Percentiles rank a stretch among this genome's conserved stretches.
Evolutionary conservation across 805 yeast species (phyloP).

Genomic region (Huiozyma sinensis): DNA sequence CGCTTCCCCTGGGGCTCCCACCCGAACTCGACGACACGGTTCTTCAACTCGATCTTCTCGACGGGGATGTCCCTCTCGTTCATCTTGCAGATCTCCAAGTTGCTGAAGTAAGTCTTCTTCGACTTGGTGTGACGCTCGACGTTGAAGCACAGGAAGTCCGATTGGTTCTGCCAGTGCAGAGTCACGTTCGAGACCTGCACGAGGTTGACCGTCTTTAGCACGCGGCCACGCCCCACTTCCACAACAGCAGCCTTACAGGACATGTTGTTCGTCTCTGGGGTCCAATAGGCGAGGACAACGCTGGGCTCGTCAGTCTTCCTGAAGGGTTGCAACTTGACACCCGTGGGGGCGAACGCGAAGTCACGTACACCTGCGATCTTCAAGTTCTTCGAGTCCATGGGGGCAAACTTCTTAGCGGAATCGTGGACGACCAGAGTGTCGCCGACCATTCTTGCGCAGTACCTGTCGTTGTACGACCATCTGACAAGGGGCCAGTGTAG

Average conservation of each 20-base stretch:
- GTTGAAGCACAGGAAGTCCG: slow-evolving; percentile 77
- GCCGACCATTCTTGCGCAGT: slow-evolving; percentile 91
- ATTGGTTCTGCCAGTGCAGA: slow-evolving; percentile 89
- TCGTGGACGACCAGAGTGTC: slow-evolving; percentile 89
- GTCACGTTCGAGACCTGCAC: slow-evolving; percentile 89
- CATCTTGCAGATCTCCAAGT: slow-evolving; percentile 82
- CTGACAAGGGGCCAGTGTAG: slow-evolving; percentile 93
- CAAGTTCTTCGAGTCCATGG: slow-evolving; percentile 76
- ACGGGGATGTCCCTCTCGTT: slow-evolving; percentile 88
- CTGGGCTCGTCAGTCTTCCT: slow-evolving; percentile 44
- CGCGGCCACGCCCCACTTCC: slow-evolving; percentile 74
- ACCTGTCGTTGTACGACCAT: slow-evolving; percentile 89
- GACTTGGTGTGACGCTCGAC: slow-evolving; percentile 96
- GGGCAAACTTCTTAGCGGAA: slow-evolving; percentile 56
- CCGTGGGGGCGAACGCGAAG: slow-evolving; percentile 91
- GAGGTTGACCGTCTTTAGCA: slow-evolving; percentile 82
- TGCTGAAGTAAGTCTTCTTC: slow-evolving; percentile 81
- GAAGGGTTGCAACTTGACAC: slow-evolving; percentile 53
- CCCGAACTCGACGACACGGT: slow-evolving; percentile 74
- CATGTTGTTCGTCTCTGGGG: slow-evolving; percentile 87
- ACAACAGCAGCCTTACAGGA: slow-evolving; percentile 89
- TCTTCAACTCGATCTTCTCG: slow-evolving; percentile 87
- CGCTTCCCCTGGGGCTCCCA: slow-evolving; percentile 95
- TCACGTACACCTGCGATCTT: slow-evolving; percentile 78
- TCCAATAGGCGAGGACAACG: slow-evolving; percentile 83